Evolutionary conservation across 768 basidiomycete genomes (phyloP).

Genomic region (Mycena galopus): DNA sequence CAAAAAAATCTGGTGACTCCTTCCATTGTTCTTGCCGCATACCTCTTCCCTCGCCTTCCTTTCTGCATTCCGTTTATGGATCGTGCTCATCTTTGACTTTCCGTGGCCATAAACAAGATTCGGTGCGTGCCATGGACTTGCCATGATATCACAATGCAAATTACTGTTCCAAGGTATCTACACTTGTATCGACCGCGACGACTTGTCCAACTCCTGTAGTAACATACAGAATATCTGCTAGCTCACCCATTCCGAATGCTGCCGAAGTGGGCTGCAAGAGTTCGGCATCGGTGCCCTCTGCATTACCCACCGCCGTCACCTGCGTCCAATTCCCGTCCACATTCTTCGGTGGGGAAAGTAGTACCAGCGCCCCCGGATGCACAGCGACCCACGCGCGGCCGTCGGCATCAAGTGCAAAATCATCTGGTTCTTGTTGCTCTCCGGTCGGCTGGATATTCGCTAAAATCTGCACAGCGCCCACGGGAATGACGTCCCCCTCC

Average conservation of each 20-base stretch:
- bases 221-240: not conserved
- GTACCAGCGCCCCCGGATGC: conserved; percentile 17
- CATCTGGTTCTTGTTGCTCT: not conserved
- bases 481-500: not conserved
- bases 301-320: conserved; percentile 2
- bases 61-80: too few relatives aligned
- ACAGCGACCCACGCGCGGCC: conserved; percentile 24
- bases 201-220: too few relatives aligned
- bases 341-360: not conserved
- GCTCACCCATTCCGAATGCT: conserved; percentile 1
- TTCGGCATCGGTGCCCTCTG: not conserved
- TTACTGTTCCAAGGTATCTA: too few relatives aligned
- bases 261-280: conserved; percentile 18
- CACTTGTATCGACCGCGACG: too few relatives aligned
- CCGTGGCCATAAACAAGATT: too few relatives aligned
- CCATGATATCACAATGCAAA: too few relatives aligned
- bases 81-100: too few relatives aligned
- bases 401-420: conserved; percentile 16
- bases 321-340: not conserved
- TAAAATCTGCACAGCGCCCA: not conserved
- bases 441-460: not conserved
- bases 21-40: too few relatives aligned
- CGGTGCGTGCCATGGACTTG: too few relatives aligned
- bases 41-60: too few relatives aligned
- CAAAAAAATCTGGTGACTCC: too few relatives aligned